Percentiles rank a stretch among this genome's conserved stretches.
phyloP scores from a whole-genome alignment of 2,329 filamentous ascomycete species.

The Arthrobotrys sphaeroides region DNA sequence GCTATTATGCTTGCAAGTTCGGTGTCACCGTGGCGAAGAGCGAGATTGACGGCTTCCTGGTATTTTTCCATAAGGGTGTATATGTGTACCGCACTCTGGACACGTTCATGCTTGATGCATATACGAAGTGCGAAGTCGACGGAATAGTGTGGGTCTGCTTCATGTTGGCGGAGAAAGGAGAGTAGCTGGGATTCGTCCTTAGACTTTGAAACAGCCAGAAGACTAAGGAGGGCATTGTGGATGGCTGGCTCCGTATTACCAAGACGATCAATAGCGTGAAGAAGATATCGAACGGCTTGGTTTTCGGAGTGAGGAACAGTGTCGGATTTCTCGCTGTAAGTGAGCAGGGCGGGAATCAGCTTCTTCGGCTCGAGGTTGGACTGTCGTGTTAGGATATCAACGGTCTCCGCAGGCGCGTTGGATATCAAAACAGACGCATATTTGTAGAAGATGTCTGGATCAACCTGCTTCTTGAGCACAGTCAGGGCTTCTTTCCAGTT shows the following conservation, averaged over 20 bases:
- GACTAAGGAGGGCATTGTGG: constrained; percentile 95
- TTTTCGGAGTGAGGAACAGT: constrained; percentile 65
- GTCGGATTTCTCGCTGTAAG: constrained; percentile 81
- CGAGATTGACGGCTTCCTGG: constrained; percentile 89
- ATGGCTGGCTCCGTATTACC: constrained; percentile 83
- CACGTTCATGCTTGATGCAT: constrained; percentile 92
- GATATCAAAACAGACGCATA: constrained; percentile 98
- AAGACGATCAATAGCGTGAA: constrained; percentile 89
- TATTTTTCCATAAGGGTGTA: constrained; percentile 98
- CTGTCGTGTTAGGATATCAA: constrained; percentile 96
- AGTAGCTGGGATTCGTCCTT: constrained; percentile 85
- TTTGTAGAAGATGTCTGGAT: constrained; percentile 91
- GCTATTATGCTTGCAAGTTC: constrained; percentile 90
- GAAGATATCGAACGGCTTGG: constrained; percentile 91
- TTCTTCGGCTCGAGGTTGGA: constrained; percentile 82
- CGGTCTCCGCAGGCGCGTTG: constrained; percentile 81
- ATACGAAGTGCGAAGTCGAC: constrained; percentile 94
- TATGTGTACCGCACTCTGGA: constrained; percentile 94
- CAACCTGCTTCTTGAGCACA: constrained; percentile 91
- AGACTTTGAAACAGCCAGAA: constrained; percentile 87
- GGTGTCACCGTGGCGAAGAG: constrained; percentile 86
- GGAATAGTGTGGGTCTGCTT: constrained; percentile 86
- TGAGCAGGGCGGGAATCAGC: constrained; percentile 90
- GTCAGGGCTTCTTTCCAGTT: constrained; percentile 86
- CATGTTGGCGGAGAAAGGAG: constrained; percentile 88